These are phyloP conservation scores for Nicotiana attenuata DNA, from an alignment of 257 asterid species.

Conservation along the genomic window DNA sequence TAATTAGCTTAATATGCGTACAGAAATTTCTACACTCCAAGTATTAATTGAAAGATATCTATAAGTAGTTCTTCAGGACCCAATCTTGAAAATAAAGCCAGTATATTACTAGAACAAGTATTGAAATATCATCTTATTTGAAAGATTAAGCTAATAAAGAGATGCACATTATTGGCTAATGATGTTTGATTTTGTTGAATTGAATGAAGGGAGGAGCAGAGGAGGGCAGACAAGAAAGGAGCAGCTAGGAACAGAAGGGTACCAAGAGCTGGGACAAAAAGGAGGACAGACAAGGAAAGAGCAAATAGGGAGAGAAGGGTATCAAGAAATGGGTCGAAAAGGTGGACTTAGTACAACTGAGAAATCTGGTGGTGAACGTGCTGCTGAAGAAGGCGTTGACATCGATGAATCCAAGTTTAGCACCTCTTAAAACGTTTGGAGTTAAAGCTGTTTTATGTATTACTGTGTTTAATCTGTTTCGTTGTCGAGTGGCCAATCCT, in stretches of 20 bases:
- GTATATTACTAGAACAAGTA: too few relatives aligned
- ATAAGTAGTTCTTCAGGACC: too few relatives aligned
- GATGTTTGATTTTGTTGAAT: not conserved
- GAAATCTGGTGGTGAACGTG: constrained; percentile 46
- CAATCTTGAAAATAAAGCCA: too few relatives aligned
- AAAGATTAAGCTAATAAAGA: not conserved
- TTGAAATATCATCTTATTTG: not conserved
- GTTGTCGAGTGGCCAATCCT: not conserved
- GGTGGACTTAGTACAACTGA: constrained; percentile 51
- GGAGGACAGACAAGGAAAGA: constrained; percentile 68
- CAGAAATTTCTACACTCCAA: too few relatives aligned
- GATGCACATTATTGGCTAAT: not conserved
- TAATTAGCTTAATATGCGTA: too few relatives aligned
- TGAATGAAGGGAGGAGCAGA: constrained; percentile 48
- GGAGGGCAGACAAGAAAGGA: constrained; percentile 65
- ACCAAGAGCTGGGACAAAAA: constrained; percentile 57
- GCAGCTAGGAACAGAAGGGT: constrained; percentile 68
- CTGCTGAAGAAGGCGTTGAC: constrained; percentile 31
- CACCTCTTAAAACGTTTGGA: not conserved
- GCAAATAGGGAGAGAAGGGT: constrained; percentile 54
- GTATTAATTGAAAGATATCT: too few relatives aligned
- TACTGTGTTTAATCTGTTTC: not conserved
- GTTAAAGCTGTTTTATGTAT: not conserved
- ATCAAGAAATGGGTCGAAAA: constrained; percentile 59
- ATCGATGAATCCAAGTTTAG: constrained; percentile 45